Conservation (phyloP, 371 early-diverging fungal species). For the Mortierella sp. region DNA sequence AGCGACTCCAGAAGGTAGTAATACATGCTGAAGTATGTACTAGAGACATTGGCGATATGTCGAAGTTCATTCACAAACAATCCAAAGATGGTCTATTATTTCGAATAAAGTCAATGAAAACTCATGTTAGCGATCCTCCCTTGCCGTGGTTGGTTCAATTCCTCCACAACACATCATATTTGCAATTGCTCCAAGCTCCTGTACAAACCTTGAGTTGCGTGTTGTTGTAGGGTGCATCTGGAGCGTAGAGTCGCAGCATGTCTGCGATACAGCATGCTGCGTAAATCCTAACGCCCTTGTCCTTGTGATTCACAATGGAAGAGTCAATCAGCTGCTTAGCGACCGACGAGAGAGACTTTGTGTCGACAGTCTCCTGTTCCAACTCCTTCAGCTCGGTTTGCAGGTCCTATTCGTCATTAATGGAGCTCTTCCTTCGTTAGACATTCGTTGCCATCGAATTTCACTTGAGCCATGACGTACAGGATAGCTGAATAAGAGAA, state of each 20-base stretch:
- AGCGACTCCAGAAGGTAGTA: constrained; percentile 91
- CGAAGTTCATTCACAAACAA: constrained; percentile 84
- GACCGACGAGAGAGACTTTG: constrained; percentile 72
- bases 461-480: not conserved
- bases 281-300: constrained; percentile 81
- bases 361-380: constrained; percentile 79
- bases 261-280: constrained; percentile 94
- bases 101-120: not conserved
- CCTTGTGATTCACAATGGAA: constrained; percentile 80
- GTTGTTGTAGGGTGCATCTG: constrained; percentile 89
- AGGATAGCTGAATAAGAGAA: not conserved
- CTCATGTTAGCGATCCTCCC: not conserved
- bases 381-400: constrained; percentile 74
- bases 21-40: constrained; percentile 77
- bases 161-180: not conserved
- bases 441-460: not conserved
- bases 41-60: constrained; percentile 67
- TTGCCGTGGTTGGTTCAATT: not conserved
- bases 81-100: constrained; percentile 77
- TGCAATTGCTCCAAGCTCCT: not conserved
- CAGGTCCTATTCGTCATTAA: constrained; percentile 65
- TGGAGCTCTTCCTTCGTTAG: not conserved
- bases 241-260: constrained; percentile 91
- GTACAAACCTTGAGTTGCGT: constrained; percentile 75
- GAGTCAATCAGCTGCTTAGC: constrained; percentile 78